phyloP scores from a whole-genome alignment of 805 yeast genomes.

The Cyberlindnera petersonii region DNA sequence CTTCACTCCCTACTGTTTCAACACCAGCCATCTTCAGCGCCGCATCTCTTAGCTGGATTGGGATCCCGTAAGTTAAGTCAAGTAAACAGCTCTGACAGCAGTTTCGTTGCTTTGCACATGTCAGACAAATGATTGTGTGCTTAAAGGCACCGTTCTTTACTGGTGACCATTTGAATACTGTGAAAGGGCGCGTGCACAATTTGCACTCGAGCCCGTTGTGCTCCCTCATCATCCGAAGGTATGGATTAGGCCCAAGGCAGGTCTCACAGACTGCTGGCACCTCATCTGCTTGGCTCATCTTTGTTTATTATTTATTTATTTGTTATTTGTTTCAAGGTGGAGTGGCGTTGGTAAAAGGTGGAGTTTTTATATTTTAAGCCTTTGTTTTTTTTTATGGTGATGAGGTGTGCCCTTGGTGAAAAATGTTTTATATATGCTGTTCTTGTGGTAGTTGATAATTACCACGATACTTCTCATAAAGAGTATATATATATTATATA shows the following conservation, averaged over 20 bases:
- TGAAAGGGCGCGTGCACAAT: constrained; percentile 80
- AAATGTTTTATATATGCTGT: too few species aligned
- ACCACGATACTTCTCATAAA: too few species aligned
- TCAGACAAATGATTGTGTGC: constrained; percentile 68
- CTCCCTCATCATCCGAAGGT: constrained; percentile 69
- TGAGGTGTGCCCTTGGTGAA: constrained; percentile 2
- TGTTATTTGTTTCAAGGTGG: neutral
- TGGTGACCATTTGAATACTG: constrained; percentile 72
- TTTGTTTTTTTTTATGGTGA: neutral
- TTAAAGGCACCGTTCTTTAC: constrained; percentile 41
- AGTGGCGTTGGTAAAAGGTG: neutral
- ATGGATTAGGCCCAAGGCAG: constrained; percentile 67
- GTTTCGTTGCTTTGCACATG: constrained; percentile 75
- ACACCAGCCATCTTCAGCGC: constrained; percentile 70
- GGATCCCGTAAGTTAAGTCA: constrained; percentile 79
- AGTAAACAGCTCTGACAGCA: constrained; percentile 88
- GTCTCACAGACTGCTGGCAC: constrained; percentile 65
- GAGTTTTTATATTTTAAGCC: too few species aligned
- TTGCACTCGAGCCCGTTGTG: constrained; percentile 76
- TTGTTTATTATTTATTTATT: neutral
- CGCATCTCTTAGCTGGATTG: constrained; percentile 72
- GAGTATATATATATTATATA: too few species aligned
- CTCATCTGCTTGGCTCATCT: constrained; percentile 13
- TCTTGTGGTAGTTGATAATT: too few species aligned
- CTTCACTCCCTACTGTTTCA: constrained; percentile 23